Evolutionary conservation across 2,329 filamentous ascomycete genomes (phyloP).

Genomic region (Monosporascus sp.): DNA sequence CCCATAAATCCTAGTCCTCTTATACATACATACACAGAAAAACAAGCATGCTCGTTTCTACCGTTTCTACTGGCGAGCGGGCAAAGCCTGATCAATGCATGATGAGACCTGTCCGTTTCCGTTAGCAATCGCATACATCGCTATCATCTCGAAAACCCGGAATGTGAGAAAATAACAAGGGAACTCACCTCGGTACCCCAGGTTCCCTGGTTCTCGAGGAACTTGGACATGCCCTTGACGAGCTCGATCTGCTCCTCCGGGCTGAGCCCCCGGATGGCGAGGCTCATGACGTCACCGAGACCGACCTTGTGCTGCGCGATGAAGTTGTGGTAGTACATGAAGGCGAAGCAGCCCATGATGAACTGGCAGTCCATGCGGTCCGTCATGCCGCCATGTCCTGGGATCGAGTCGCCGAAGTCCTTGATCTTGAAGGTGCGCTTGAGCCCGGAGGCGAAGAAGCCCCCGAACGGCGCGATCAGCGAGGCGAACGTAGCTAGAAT

Average conservation of each 20-base stretch:
- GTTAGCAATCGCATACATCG: neutral
- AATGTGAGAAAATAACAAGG: neutral
- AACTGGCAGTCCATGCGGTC: constrained; percentile 99
- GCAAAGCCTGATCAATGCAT: constrained; percentile 28
- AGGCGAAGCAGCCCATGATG: constrained; percentile 98
- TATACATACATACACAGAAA: neutral
- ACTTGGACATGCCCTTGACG: constrained; percentile 58
- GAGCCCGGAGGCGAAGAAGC: constrained; percentile 95
- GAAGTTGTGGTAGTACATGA: constrained; percentile 98
- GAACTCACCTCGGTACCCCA: constrained; percentile 33
- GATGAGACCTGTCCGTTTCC: constrained; percentile 23
- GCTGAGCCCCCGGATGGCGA: constrained; percentile 82
- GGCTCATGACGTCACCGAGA: constrained; percentile 83
- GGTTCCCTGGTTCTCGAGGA: constrained; percentile 60
- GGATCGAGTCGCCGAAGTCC: constrained; percentile 97
- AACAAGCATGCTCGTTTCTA: constrained; percentile 7
- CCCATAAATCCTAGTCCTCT: neutral
- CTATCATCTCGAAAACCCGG: neutral
- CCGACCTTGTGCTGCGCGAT: constrained; percentile 83
- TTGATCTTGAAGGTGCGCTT: constrained; percentile 99
- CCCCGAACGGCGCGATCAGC: constrained; percentile 92
- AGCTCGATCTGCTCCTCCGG: constrained; percentile 86
- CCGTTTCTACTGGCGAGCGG: constrained; percentile 12
- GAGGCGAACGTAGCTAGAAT: constrained; percentile 91
- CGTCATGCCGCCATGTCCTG: constrained; percentile 95